Evolutionary conservation across 2,329 filamentous ascomycete species (phyloP).

Genomic region (Cladophialophora carrionii): DNA sequence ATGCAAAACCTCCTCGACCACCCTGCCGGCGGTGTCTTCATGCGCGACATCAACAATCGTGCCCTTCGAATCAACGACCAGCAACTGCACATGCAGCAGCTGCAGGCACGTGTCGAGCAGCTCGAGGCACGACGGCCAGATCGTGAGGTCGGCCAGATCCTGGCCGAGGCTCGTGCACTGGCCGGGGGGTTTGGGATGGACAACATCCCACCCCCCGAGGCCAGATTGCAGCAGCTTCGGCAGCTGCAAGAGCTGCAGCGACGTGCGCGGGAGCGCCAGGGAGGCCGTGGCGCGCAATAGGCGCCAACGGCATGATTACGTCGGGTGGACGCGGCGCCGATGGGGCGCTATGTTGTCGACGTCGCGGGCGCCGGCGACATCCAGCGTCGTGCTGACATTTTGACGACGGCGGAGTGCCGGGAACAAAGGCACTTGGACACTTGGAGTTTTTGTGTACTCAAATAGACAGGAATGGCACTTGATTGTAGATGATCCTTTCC

Average conservation of each 20-base stretch:
- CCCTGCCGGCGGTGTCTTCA: constrained; percentile 18
- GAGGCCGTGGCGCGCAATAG: background rate
- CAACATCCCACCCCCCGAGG: background rate
- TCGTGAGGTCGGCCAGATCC: constrained; percentile 12
- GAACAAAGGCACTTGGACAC: background rate
- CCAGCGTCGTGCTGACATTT: background rate
- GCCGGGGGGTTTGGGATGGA: background rate
- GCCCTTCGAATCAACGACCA: constrained; percentile 16
- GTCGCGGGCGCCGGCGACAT: background rate
- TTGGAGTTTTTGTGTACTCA: background rate
- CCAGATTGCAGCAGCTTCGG: background rate
- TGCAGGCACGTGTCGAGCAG: constrained; percentile 9
- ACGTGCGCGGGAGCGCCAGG: background rate
- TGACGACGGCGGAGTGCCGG: background rate
- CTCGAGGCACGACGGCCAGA: constrained; percentile 17
- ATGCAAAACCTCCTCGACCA: constrained; percentile 15
- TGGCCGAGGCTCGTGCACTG: constrained; percentile 5
- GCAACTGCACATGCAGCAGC: constrained; percentile 11
- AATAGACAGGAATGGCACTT: constrained; percentile 1
- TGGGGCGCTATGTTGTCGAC: background rate
- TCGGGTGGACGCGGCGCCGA: constrained; percentile 3
- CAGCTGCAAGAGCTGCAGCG: constrained; percentile 2
- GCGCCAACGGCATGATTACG: background rate
- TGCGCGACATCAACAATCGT: constrained; percentile 19
- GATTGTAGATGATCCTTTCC: background rate